phyloP scores from a whole-genome alignment of 2,329 filamentous ascomycete species.

The Xylaria sp. region DNA sequence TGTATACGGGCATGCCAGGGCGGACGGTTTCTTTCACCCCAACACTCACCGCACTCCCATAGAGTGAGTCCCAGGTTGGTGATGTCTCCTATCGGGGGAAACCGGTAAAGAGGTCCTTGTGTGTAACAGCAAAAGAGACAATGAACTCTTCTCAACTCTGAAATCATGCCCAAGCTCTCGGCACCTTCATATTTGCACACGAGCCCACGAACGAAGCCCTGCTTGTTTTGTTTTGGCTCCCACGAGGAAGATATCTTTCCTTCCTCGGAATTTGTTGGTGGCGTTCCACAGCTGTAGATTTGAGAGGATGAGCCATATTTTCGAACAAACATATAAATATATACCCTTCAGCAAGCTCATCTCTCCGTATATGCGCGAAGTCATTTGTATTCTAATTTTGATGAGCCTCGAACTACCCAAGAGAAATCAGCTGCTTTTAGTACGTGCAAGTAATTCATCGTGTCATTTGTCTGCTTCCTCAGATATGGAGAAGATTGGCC shows the following conservation, averaged over 20 bases:
- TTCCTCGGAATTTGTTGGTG: neutral
- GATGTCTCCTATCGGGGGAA: constrained; percentile 21
- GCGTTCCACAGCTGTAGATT: constrained; percentile 19
- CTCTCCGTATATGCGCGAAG: no score
- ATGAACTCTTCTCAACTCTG: constrained; percentile 31
- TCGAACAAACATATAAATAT: constrained; percentile 13
- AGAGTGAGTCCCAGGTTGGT: neutral
- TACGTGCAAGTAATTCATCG: neutral
- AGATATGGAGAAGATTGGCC: neutral
- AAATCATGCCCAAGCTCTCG: constrained; percentile 4
- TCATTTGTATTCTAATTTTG: neutral
- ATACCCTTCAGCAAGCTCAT: neutral
- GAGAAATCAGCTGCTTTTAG: neutral
- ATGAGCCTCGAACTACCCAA: neutral
- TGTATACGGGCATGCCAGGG: constrained; percentile 2
- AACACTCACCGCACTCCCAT: neutral
- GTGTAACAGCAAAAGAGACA: constrained; percentile 9
- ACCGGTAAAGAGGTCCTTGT: constrained; percentile 24
- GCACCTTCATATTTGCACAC: constrained; percentile 20
- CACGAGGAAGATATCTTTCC: neutral
- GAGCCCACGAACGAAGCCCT: constrained; percentile 5
- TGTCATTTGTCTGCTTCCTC: neutral
- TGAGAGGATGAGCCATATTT: neutral
- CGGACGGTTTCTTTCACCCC: neutral
- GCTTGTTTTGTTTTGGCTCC: constrained; percentile 16